Conservation (phyloP, 2,329 filamentous ascomycete genomes). For the Hypoxylon sp. region DNA sequence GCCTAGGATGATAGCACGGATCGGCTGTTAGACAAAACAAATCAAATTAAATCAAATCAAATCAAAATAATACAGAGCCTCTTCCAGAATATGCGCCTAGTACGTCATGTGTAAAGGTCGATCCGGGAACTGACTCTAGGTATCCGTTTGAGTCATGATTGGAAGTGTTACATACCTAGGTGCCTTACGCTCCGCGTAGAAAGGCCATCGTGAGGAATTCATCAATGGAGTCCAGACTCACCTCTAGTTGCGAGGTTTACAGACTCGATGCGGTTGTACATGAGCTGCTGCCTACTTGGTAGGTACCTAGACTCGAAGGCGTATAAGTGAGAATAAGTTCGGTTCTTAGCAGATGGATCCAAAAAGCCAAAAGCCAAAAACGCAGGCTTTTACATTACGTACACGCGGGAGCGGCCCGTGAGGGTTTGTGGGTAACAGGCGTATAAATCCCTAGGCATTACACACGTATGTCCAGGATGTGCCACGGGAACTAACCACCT, state of each 20-base stretch:
- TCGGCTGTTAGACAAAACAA: conserved; percentile 20
- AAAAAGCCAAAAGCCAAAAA: too few species aligned
- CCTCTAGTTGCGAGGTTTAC: not conserved
- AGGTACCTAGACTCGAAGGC: too few species aligned
- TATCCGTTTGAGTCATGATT: not conserved
- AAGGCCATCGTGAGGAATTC: not conserved
- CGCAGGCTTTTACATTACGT: not conserved
- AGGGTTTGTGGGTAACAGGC: not conserved
- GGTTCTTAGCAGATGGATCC: too few species aligned
- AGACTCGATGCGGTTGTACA: too few species aligned
- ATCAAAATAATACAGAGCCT: conserved; percentile 24
- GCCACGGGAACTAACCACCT: not conserved
- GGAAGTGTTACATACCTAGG: too few species aligned
- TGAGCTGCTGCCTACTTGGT: too few species aligned
- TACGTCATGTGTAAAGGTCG: conserved; percentile 13
- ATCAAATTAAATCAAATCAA: too few species aligned
- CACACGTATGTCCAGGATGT: not conserved
- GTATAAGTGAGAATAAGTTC: too few species aligned
- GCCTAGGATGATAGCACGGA: conserved; percentile 2
- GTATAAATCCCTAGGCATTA: not conserved
- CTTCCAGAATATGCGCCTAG: conserved; percentile 25
- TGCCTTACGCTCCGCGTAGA: too few species aligned
- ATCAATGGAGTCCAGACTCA: not conserved
- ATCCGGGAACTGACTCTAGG: not conserved
- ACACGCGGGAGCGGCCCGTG: not conserved